A percentile compares a stretch with the other conserved stretches of the same genome.
These are phyloP conservation scores for Abrus precatorius DNA, from an alignment of 306 rosid species.

Conservation along the genomic window DNA sequence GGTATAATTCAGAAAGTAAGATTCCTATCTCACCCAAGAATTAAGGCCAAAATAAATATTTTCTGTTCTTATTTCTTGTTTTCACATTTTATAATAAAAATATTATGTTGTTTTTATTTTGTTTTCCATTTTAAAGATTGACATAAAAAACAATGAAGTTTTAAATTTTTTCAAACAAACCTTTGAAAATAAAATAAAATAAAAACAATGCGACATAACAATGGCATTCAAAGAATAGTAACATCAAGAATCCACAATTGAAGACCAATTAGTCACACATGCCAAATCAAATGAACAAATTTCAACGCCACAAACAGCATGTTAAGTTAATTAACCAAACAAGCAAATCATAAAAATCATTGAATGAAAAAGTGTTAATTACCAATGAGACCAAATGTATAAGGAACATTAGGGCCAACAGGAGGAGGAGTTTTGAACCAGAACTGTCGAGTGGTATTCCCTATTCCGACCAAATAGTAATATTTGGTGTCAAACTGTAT, in stretches of 20 bases:
- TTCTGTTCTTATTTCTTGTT: not conserved
- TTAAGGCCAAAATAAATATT: not conserved
- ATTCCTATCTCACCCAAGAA: constrained; percentile 14
- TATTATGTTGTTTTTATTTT: not conserved
- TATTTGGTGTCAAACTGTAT: constrained; percentile 75
- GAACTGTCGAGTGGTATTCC: constrained; percentile 58
- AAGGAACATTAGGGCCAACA: constrained; percentile 78
- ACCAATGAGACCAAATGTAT: constrained; percentile 83
- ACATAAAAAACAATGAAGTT: not conserved
- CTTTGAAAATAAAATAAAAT: not conserved
- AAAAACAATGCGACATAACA: not conserved
- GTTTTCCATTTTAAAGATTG: not conserved
- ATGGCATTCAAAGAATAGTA: too few species aligned
- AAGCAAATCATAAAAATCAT: not conserved
- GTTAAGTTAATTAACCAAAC: not conserved
- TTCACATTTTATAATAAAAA: too few species aligned
- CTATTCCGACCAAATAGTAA: constrained; percentile 72
- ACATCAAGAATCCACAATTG: too few species aligned
- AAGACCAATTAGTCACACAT: not conserved
- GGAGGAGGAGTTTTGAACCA: constrained; percentile 79
- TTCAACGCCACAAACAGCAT: not conserved
- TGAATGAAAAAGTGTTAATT: constrained; percentile 17
- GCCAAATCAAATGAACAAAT: not conserved
- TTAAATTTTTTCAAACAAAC: not conserved
- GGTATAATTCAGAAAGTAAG: not conserved